Conservation (phyloP, 2,329 filamentous ascomycete genomes). For the Dendrostoma leiphaemia region DNA sequence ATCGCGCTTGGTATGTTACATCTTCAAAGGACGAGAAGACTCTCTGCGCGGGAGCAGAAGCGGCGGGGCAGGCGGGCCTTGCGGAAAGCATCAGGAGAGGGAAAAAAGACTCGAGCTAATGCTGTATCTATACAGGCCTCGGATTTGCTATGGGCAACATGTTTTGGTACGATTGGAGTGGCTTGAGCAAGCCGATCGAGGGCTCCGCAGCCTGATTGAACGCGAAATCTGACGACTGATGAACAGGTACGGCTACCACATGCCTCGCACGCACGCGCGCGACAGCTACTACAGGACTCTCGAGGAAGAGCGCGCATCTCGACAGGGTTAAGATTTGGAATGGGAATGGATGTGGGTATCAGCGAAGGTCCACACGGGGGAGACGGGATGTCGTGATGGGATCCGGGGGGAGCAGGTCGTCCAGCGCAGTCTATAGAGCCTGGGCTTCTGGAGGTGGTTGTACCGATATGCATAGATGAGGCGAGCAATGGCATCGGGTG, state of each 20-base stretch:
- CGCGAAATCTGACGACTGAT: background rate
- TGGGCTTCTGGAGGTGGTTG: conserved; percentile 8
- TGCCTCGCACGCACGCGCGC: conserved; percentile 57
- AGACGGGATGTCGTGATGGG: conserved; percentile 7
- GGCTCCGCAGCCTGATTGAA: background rate
- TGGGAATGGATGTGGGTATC: background rate
- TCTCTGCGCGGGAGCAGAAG: too few relatives aligned
- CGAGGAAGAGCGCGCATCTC: conserved; percentile 53
- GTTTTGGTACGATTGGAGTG: conserved; percentile 50
- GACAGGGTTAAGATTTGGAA: conserved; percentile 13
- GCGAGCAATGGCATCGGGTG: conserved; percentile 22
- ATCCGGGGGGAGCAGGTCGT: background rate
- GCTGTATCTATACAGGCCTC: conserved; percentile 40
- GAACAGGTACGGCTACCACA: conserved; percentile 60
- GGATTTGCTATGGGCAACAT: conserved; percentile 53
- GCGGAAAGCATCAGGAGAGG: background rate
- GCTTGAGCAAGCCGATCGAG: background rate
- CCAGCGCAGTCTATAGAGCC: conserved; percentile 6
- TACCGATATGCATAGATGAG: conserved; percentile 27
- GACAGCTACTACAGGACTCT: conserved; percentile 59
- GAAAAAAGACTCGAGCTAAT: conserved; percentile 31
- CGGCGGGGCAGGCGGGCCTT: too few relatives aligned
- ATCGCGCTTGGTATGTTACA: conserved; percentile 53
- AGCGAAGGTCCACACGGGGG: background rate
- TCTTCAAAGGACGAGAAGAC: background rate